Conservation (phyloP, 1,284 basidiomycete genomes). For the Marasmius tenuissimus region DNA sequence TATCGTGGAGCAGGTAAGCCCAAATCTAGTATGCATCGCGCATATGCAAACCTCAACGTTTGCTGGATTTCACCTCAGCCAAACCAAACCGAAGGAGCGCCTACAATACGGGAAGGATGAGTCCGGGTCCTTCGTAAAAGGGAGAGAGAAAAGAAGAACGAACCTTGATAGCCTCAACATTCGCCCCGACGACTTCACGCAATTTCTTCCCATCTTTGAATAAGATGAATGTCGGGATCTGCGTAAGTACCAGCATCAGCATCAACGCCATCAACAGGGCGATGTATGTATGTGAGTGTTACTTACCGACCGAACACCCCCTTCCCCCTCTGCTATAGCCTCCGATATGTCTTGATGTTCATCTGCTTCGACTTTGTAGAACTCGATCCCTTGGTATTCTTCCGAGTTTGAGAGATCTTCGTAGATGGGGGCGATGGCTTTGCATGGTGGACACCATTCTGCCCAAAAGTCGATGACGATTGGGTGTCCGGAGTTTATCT, state of each 20-base stretch:
- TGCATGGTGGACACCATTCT: conserved; percentile 75
- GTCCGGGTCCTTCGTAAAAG: neutral
- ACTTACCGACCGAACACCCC: conserved; percentile 71
- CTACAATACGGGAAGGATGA: neutral
- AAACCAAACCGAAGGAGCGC: neutral
- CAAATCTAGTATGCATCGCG: too few relatives aligned
- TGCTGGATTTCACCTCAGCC: too few relatives aligned
- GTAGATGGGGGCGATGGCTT: conserved; percentile 77
- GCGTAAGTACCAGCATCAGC: conserved; percentile 13
- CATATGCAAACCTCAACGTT: too few relatives aligned
- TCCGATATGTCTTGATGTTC: conserved; percentile 45
- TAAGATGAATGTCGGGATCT: conserved; percentile 79
- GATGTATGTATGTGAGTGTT: neutral
- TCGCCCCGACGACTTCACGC: conserved; percentile 64
- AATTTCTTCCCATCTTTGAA: conserved; percentile 71
- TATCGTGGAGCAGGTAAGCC: too few relatives aligned
- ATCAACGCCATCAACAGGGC: neutral
- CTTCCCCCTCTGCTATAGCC: conserved; percentile 41
- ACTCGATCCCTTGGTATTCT: conserved; percentile 38
- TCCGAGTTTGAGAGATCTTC: conserved; percentile 56
- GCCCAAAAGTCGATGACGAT: conserved; percentile 82
- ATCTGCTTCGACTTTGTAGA: conserved; percentile 87
- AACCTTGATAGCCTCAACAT: conserved; percentile 24
- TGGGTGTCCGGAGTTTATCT: conserved; percentile 63
- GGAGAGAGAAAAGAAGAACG: neutral